A percentile compares a stretch with the other conserved stretches of the same genome.
Evolutionary conservation across 306 rosid genomes (phyloP).

Genomic region (Cicer yamashitae): DNA sequence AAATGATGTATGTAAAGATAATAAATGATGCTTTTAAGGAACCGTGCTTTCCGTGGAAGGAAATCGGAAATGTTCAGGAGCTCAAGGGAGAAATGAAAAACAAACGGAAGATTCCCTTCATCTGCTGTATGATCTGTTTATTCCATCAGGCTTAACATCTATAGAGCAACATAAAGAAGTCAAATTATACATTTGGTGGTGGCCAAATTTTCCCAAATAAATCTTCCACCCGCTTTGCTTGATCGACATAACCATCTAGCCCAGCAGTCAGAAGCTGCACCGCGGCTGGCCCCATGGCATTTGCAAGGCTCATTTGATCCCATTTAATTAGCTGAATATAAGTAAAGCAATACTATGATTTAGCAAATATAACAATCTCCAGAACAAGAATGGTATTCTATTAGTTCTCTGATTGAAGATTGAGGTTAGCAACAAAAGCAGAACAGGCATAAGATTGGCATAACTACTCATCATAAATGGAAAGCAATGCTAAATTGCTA

Average conservation of each 20-base stretch:
- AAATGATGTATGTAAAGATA: not conserved
- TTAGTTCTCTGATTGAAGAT: slow-evolving; percentile 15
- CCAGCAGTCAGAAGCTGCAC: slow-evolving; percentile 85
- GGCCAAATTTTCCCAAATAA: slow-evolving; percentile 91
- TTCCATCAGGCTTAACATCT: slow-evolving; percentile 43
- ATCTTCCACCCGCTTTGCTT: slow-evolving; percentile 88
- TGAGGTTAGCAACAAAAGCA: slow-evolving; percentile 28
- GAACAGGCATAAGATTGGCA: not conserved
- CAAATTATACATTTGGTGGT: slow-evolving; percentile 87
- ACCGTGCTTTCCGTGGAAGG: slow-evolving; percentile 23
- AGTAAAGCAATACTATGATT: slow-evolving; percentile 18
- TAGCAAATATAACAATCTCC: not conserved
- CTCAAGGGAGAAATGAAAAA: not conserved
- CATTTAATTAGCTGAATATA: slow-evolving; percentile 74
- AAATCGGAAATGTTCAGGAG: slow-evolving; percentile 26
- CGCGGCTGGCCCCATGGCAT: slow-evolving; percentile 88
- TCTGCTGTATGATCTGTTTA: slow-evolving; percentile 34
- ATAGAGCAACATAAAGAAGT: slow-evolving; percentile 17
- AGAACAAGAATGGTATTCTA: slow-evolving; percentile 11
- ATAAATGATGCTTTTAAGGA: not conserved
- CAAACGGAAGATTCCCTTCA: slow-evolving; percentile 13
- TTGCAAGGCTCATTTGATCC: slow-evolving; percentile 77
- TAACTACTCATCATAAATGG: slow-evolving; percentile 19
- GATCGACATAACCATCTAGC: slow-evolving; percentile 79
- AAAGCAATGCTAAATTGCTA: not conserved